These are phyloP conservation scores for Wickerhamiella kurtzmanii DNA, from an alignment of 805 yeast species.

Conservation along the genomic window DNA sequence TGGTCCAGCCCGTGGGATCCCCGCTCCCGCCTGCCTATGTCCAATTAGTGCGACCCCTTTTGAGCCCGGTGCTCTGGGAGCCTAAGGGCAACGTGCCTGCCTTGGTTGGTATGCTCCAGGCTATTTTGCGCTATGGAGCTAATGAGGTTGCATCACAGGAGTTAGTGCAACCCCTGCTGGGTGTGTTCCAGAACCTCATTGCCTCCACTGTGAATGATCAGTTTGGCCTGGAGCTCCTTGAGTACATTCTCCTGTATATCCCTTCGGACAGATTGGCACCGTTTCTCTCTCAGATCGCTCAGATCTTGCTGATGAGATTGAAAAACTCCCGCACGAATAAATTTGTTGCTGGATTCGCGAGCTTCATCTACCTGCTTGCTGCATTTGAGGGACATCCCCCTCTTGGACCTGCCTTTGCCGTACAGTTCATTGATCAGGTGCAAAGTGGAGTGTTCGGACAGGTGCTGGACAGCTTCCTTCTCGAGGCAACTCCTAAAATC, in stretches of 20 bases:
- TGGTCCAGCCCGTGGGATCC: conserved; percentile 26
- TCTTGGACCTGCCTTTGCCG: conserved; percentile 43
- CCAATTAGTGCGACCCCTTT: conserved; percentile 61
- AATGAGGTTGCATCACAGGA: conserved; percentile 31
- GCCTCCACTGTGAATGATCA: conserved; percentile 71
- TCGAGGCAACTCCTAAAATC: conserved; percentile 26
- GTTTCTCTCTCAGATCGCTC: conserved; percentile 58
- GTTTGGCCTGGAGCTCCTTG: conserved; percentile 75
- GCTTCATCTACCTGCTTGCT: conserved; percentile 45
- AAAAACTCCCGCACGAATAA: conserved; percentile 73
- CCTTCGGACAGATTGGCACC: conserved; percentile 38
- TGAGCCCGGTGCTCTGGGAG: conserved; percentile 92
- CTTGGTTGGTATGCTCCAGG: conserved; percentile 61
- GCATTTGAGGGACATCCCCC: conserved; percentile 28
- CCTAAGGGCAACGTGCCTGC: conserved; percentile 88
- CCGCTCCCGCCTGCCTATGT: conserved; percentile 50
- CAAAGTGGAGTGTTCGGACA: conserved; percentile 28
- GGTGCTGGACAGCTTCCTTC: conserved; percentile 21
- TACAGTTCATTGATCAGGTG: conserved; percentile 30
- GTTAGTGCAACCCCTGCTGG: conserved; percentile 61
- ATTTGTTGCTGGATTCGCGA: conserved; percentile 55
- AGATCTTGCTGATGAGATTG: conserved; percentile 63
- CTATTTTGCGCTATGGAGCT: conserved; percentile 40
- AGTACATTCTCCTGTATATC: conserved; percentile 46
- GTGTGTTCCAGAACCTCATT: conserved; percentile 90